phyloP scores from a whole-genome alignment of 2,329 filamentous ascomycete genomes.

The Colletotrichum theobromicola region DNA sequence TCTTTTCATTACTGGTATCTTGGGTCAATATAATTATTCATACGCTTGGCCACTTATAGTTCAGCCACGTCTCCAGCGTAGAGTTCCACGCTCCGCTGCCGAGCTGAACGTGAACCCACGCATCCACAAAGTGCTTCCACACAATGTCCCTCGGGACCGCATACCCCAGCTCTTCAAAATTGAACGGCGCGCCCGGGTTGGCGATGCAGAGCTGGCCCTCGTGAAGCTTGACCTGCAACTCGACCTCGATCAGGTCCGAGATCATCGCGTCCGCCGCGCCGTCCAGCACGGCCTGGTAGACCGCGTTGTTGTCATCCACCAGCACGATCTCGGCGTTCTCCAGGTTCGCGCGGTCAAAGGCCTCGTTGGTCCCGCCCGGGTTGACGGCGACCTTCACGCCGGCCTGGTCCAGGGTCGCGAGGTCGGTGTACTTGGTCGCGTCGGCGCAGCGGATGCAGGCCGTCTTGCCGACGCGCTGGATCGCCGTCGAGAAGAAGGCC shows the following conservation, averaged over 20 bases:
- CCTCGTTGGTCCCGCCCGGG: constrained; percentile 19
- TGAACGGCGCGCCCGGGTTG: constrained; percentile 10
- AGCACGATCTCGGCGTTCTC: constrained; percentile 4
- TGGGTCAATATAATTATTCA: neutral
- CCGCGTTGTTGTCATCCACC: constrained; percentile 19
- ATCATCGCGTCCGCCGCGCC: constrained; percentile 18
- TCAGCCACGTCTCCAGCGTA: constrained; percentile 16
- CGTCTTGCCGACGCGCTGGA: constrained; percentile 20
- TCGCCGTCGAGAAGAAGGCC: constrained; percentile 9
- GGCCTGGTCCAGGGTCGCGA: constrained; percentile 2
- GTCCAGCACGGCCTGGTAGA: constrained; percentile 9
- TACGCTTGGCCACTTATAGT: constrained; percentile 17
- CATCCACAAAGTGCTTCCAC: constrained; percentile 20
- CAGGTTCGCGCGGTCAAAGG: constrained; percentile 19
- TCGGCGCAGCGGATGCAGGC: constrained; percentile 17
- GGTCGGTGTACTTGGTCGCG: constrained; percentile 10
- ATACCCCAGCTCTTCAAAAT: constrained; percentile 20
- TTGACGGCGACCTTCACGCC: constrained; percentile 17
- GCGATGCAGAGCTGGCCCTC: constrained; percentile 13
- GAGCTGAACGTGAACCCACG: constrained; percentile 17
- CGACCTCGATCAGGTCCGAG: constrained; percentile 16
- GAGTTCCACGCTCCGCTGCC: constrained; percentile 18
- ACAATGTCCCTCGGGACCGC: constrained; percentile 9
- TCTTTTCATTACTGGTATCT: neutral
- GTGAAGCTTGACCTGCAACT: constrained; percentile 12